Conservation (phyloP, 129 eudicot species). For the Gnaphalium uliginosum region DNA sequence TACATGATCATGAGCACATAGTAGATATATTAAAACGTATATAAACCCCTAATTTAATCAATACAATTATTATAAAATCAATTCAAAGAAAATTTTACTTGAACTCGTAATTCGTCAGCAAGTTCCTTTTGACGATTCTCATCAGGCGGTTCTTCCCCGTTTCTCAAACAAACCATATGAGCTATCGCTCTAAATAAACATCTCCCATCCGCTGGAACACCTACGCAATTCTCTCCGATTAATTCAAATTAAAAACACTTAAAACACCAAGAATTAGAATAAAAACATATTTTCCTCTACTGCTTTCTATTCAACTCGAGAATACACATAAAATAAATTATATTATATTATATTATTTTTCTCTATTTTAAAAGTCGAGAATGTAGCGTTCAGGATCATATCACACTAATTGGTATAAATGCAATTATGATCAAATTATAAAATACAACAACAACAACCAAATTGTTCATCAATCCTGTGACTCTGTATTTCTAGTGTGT, state of each 20-base stretch:
- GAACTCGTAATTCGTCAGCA: conserved; percentile 67
- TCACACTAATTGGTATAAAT: too few species aligned
- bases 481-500: not conserved
- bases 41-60: not conserved
- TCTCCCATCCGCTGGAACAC: conserved; percentile 61
- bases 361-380: too few species aligned
- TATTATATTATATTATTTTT: too few species aligned
- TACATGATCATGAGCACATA: conserved; percentile 14
- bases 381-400: too few species aligned
- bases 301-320: too few species aligned
- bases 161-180: conserved; percentile 60
- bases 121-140: conserved; percentile 60
- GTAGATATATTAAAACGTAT: not conserved
- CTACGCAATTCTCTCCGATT: conserved; percentile 19
- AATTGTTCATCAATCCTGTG: too few species aligned
- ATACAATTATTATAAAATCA: not conserved
- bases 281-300: too few species aligned
- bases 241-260: not conserved
- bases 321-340: too few species aligned
- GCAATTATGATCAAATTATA: too few species aligned
- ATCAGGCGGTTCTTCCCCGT: conserved; percentile 59
- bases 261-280: not conserved
- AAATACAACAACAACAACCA: too few species aligned
- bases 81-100: conserved; percentile 23
- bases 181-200: conserved; percentile 70